phyloP scores from a whole-genome alignment of 2,329 filamentous ascomycete species.

The Fusarium armeniacum region DNA sequence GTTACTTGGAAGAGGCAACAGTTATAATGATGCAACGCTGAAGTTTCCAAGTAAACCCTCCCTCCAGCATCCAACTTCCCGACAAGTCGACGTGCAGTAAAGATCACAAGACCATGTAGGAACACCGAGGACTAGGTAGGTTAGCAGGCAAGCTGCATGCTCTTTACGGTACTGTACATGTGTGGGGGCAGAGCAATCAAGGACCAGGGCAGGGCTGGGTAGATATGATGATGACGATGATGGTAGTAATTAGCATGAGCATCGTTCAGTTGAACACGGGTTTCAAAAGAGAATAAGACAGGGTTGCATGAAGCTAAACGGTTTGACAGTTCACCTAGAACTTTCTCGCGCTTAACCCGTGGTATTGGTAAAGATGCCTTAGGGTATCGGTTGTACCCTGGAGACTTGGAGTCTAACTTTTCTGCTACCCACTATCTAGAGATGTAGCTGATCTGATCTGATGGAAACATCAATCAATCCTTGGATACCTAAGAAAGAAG shows the following conservation, averaged over 20 bases:
- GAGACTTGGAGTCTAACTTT: too few relatives aligned
- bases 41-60: neutral
- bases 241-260: neutral
- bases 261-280: neutral
- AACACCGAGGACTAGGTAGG: neutral
- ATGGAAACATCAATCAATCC: neutral
- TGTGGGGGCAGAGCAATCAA: slow-evolving; percentile 23
- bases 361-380: slow-evolving; percentile 16
- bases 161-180: slow-evolving; percentile 29
- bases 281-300: neutral
- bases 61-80: neutral
- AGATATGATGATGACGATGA: slow-evolving; percentile 12
- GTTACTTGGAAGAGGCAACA: slow-evolving; percentile 5
- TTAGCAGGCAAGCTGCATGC: slow-evolving; percentile 33
- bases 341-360: slow-evolving; percentile 46
- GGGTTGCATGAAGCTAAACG: slow-evolving; percentile 23
- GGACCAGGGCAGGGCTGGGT: slow-evolving; percentile 12
- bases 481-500: too few relatives aligned
- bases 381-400: too few relatives aligned
- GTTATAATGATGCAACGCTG: slow-evolving; percentile 4
- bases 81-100: neutral
- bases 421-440: too few relatives aligned
- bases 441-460: neutral
- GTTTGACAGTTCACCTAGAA: slow-evolving; percentile 30
- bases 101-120: slow-evolving; percentile 19